A percentile compares a stretch with the other conserved stretches of the same genome.
phyloP scores from a whole-genome alignment of 2,329 filamentous ascomycete species.

The Alternaria arbusti region DNA sequence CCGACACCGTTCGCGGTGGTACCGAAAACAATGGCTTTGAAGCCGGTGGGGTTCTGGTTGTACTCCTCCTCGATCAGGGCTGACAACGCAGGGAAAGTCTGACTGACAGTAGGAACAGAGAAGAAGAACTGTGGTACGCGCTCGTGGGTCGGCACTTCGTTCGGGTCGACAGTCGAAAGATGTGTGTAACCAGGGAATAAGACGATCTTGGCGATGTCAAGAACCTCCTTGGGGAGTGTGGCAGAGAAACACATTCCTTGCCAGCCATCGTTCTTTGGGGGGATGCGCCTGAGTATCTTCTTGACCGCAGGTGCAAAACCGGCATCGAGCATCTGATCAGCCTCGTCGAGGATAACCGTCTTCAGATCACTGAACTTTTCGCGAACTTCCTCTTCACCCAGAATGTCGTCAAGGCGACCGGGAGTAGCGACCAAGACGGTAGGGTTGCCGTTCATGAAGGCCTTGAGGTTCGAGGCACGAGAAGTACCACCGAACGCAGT shows the following conservation, averaged over 20 bases:
- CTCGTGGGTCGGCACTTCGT: conserved; percentile 56
- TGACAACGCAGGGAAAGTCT: conserved; percentile 55
- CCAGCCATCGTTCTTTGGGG: conserved; percentile 57
- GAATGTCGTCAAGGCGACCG: conserved; percentile 56
- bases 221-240: conserved; percentile 54
- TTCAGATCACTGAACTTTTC: conserved; percentile 54
- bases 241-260: conserved; percentile 59
- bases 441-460: conserved; percentile 45
- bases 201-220: conserved; percentile 54
- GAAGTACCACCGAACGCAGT: conserved; percentile 53
- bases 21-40: conserved; percentile 57
- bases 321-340: conserved; percentile 57
- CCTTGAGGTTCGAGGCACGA: conserved; percentile 39
- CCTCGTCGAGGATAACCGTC: conserved; percentile 54
- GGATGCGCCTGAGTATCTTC: conserved; percentile 58
- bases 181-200: conserved; percentile 51
- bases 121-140: conserved; percentile 58
- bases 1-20: conserved; percentile 56
- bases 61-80: conserved; percentile 55
- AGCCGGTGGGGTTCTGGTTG: conserved; percentile 45
- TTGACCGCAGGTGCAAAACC: conserved; percentile 62
- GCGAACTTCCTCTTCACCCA: conserved; percentile 53
- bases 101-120: conserved; percentile 50
- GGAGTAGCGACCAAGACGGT: conserved; percentile 57
- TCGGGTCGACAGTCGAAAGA: conserved; percentile 53